A percentile compares a stretch with the other conserved stretches of the same genome.
These are phyloP conservation scores for Cystobasidium sp. DNA, from an alignment of 1,284 basidiomycete genomes.

Conservation along the genomic window DNA sequence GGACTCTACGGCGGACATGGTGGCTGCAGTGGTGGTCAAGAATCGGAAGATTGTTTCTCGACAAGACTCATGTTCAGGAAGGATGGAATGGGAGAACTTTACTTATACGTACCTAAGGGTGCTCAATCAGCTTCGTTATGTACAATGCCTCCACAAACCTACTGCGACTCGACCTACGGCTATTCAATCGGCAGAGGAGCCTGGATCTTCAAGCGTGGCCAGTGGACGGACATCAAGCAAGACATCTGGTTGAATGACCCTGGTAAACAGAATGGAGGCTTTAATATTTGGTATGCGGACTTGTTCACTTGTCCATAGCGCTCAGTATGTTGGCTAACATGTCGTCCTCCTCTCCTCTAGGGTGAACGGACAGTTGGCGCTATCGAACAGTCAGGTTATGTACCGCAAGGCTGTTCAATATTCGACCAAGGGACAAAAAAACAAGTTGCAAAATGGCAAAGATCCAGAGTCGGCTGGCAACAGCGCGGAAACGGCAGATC, in stretches of 20 bases:
- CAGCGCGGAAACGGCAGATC: constrained; percentile 3
- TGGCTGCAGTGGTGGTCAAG: constrained; percentile 53
- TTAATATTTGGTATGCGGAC: constrained; percentile 45
- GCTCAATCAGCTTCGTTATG: constrained; percentile 63
- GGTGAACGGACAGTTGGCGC: constrained; percentile 50
- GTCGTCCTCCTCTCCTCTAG: constrained; percentile 5
- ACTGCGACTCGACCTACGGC: constrained; percentile 69
- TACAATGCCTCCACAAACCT: constrained; percentile 63
- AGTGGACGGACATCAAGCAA: constrained; percentile 71
- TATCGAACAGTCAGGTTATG: constrained; percentile 49
- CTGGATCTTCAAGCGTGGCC: constrained; percentile 68
- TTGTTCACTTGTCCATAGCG: too few species aligned
- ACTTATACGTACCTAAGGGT: constrained; percentile 65
- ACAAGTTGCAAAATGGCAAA: constrained; percentile 37
- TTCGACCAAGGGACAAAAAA: constrained; percentile 8
- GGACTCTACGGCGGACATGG: constrained; percentile 54
- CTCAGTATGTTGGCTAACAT: neutral
- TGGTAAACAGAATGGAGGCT: constrained; percentile 57
- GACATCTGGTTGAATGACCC: constrained; percentile 72
- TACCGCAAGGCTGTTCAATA: constrained; percentile 49
- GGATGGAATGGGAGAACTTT: constrained; percentile 52
- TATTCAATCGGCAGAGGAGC: constrained; percentile 74
- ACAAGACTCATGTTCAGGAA: constrained; percentile 50
- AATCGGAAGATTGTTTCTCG: constrained; percentile 52
- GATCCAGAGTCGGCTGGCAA: constrained; percentile 11